phyloP scores from a whole-genome alignment of 495 filamentous ascomycete genomes.

The Extremus antarcticus region DNA sequence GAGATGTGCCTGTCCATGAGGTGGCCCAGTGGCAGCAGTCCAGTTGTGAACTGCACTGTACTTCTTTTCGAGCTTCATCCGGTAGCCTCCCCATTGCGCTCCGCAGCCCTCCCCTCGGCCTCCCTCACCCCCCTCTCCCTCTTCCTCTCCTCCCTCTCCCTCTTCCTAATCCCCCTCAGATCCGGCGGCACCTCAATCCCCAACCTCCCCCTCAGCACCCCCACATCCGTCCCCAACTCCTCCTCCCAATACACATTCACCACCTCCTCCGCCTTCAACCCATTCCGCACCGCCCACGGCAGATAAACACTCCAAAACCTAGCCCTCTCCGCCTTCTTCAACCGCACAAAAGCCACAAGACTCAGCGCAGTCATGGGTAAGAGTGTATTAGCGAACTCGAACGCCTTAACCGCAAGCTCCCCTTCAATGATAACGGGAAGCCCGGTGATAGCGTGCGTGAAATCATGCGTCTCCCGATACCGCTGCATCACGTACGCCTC shows the following conservation, averaged over 20 bases:
- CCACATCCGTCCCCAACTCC: conserved; percentile 74
- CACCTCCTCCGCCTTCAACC: conserved; percentile 62
- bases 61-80: no score
- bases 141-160: conserved; percentile 57
- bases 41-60: no score
- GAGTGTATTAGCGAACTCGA: conserved; percentile 89
- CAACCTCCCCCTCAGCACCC: conserved; percentile 58
- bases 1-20: no score
- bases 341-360: conserved; percentile 53
- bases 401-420: conserved; percentile 87
- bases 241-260: conserved; percentile 99
- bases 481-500: conserved; percentile 98
- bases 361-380: conserved; percentile 91
- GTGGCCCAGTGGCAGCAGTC: no score
- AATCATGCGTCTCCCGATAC: conserved; percentile 95
- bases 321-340: conserved; percentile 65
- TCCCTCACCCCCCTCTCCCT: conserved; percentile 41
- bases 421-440: conserved; percentile 87
- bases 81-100: no score
- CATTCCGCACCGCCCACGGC: conserved; percentile 86
- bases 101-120: no score
- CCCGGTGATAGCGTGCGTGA: conserved; percentile 93
- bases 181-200: conserved; percentile 85
- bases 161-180: conserved; percentile 65
- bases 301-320: conserved; percentile 66